Evolutionary conservation across 768 basidiomycete species (phyloP).

Genomic region (Pholiota conissans): DNA sequence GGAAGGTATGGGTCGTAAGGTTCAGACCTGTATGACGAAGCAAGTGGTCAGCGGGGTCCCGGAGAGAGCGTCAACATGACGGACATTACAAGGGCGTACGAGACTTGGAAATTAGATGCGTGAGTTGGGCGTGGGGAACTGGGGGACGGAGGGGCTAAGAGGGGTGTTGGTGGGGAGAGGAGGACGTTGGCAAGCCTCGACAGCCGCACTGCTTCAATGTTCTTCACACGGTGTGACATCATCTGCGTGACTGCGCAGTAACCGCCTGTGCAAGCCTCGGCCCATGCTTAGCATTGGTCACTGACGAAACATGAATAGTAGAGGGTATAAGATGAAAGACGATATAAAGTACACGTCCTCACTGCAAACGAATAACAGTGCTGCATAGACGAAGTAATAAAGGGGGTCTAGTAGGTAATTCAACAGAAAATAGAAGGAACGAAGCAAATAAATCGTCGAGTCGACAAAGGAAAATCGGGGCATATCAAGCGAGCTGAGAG

Average conservation of each 20-base stretch:
- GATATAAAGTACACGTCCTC: slow-evolving; percentile 7
- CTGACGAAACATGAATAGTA: not conserved
- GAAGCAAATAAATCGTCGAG: slow-evolving; percentile 13
- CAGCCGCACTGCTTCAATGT: slow-evolving; percentile 14
- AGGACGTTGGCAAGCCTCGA: slow-evolving; percentile 23
- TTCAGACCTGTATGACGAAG: slow-evolving; percentile 72
- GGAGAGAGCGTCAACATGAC: slow-evolving; percentile 16
- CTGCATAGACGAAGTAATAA: not conserved
- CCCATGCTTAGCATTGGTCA: no score
- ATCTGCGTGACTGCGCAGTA: slow-evolving; percentile 22
- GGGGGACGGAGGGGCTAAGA: slow-evolving; percentile 12
- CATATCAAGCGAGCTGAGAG: not conserved
- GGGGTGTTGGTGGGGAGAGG: slow-evolving; percentile 35
- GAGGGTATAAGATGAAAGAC: not conserved
- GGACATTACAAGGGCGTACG: slow-evolving; percentile 38
- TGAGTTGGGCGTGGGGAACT: not conserved
- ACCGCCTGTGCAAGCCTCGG: no score
- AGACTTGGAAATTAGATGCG: slow-evolving; percentile 21
- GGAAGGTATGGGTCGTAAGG: slow-evolving; percentile 99
- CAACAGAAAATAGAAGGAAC: slow-evolving; percentile 2
- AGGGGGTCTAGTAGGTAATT: not conserved
- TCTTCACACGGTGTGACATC: slow-evolving; percentile 32
- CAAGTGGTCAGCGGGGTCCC: slow-evolving; percentile 7
- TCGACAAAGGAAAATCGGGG: not conserved
- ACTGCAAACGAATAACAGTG: not conserved